Base-by-base conservation (phyloP, 805 yeast genomes). In the Lipomyces mesembrius region DNA sequence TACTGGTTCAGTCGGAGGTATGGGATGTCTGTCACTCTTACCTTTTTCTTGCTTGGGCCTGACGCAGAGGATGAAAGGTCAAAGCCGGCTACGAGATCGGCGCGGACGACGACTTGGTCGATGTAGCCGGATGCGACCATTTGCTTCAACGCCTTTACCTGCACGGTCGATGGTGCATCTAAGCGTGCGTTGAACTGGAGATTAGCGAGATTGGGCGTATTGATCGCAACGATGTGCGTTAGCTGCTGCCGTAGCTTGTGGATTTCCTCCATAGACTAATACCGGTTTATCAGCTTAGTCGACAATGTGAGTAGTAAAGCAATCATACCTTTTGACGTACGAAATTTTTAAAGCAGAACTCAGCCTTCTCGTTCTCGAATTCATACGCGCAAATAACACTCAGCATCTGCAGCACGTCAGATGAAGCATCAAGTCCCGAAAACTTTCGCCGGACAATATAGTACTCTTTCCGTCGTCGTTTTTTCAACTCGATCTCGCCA, bases 91-190 rank as follows among this genome's bases (percentile, higher is more conserved):
- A 87, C 78, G 39, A 87, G 72, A 74, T 93, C 98, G 0, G 91
- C 93, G 68, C 98, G 83, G 17, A 91, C 84, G 1, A 96, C 96
- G 27, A 94, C 84, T 75, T 91, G 96, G 77, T 95, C 99, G 52
- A 95, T 83, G 74, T 90, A 95, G 0, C 98, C 99, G 0, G 98
- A 88, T 5, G 97, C 85, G 2, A 94, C 82, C 87, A 95, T 93
- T 78, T 95, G 99, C 74, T 92, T 93, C 69, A 95, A 78, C 0
- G 95, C 89, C 62, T 86, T 84, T 4, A 92, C 75, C 78, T 95
- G 99, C 5, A 78, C 75, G 49, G 85, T 84, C 8, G 83, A 79
- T 73, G 49, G 77, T 65, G 46, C 77, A 70, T 49, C 73, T 70
- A 22, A 78, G 71, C 46, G 71, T 63, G 61, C n/a, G 20, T 43